These are phyloP conservation scores for Theobroma cacao DNA, from an alignment of 345 rosid species.

Conservation along the genomic window DNA sequence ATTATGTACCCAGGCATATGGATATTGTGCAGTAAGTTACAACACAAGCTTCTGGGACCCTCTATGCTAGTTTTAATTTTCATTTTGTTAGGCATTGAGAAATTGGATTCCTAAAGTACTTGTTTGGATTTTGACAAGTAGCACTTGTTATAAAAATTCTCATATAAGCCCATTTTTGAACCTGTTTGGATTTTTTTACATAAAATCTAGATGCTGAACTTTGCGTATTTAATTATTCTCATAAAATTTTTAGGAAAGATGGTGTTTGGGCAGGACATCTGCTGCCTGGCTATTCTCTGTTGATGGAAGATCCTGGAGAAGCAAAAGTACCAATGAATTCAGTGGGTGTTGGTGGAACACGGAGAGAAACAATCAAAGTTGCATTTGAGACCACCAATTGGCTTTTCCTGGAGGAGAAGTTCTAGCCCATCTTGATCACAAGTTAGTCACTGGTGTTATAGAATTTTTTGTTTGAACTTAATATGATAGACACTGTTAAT, in stretches of 20 bases:
- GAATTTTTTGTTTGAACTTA: neutral
- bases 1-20: constrained; percentile 47
- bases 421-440: constrained; percentile 47
- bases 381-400: constrained; percentile 38
- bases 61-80: neutral
- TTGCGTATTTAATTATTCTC: neutral
- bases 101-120: neutral
- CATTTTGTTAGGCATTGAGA: neutral
- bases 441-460: constrained; percentile 23
- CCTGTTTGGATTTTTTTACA: neutral
- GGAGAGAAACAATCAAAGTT: constrained; percentile 41
- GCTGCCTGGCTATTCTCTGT: constrained; percentile 41
- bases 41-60: neutral
- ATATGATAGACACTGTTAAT: neutral
- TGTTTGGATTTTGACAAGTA: neutral
- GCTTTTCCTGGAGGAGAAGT: constrained; percentile 48
- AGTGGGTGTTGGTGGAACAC: constrained; percentile 29
- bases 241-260: constrained; percentile 26
- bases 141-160: neutral
- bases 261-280: constrained; percentile 43
- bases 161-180: neutral
- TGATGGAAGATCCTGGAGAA: constrained; percentile 38
- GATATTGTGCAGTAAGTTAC: constrained; percentile 34
- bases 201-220: neutral
- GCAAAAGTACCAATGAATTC: constrained; percentile 14